Percentiles rank a stretch among this genome's conserved stretches.
These are phyloP conservation scores for Rhodocollybia butyracea DNA, from an alignment of 768 basidiomycete species.

Conservation along the genomic window DNA sequence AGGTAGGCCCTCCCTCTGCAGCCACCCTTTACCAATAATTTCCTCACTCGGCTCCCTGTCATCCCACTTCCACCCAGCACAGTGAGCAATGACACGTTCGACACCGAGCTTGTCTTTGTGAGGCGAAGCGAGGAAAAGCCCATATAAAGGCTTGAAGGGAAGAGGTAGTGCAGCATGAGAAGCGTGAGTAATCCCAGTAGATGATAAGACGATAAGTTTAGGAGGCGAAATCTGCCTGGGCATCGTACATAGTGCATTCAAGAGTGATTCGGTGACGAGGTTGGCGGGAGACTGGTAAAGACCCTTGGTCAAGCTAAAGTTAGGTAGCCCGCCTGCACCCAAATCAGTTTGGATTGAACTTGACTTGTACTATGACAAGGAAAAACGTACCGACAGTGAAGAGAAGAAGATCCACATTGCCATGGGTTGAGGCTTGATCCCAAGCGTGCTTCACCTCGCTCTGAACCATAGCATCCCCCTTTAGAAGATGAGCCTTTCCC, in stretches of 20 bases:
- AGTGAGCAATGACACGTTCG: constrained; percentile 49
- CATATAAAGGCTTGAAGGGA: constrained; percentile 46
- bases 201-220: constrained; percentile 50
- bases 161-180: constrained; percentile 46
- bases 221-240: constrained; percentile 39
- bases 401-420: constrained; percentile 49
- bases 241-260: constrained; percentile 55
- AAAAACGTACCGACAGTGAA: constrained; percentile 56
- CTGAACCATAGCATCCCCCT: constrained; percentile 58
- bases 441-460: constrained; percentile 52
- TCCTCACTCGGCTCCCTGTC: constrained; percentile 37
- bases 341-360: too few species aligned
- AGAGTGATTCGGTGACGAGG: constrained; percentile 54
- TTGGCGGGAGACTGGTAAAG: constrained; percentile 46
- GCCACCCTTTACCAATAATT: constrained; percentile 47
- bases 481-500: constrained; percentile 50
- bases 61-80: constrained; percentile 51
- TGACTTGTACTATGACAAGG: not conserved
- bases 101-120: constrained; percentile 61
- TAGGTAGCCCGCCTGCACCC: constrained; percentile 45
- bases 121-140: constrained; percentile 37
- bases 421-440: constrained; percentile 34
- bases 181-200: constrained; percentile 44
- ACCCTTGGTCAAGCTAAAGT: constrained; percentile 47
- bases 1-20: constrained; percentile 36